Evolutionary conservation across 306 rosid genomes (phyloP).

Genomic region (Astragalus glycyphyllos): DNA sequence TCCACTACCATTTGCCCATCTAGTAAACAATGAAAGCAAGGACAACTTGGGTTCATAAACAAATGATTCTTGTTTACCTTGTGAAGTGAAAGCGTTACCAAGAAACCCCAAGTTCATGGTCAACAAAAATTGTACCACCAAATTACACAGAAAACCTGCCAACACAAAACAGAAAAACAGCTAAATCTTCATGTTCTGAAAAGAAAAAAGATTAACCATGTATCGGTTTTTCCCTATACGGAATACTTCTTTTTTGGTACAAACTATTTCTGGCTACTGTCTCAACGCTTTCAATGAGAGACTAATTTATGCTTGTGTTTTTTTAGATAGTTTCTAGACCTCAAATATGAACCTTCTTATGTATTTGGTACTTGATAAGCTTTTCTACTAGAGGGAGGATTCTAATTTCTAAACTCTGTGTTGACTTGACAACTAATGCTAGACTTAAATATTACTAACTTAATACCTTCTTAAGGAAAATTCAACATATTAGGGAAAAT

Average conservation of each 20-base stretch:
- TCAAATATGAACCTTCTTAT: too few species aligned
- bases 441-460: too few species aligned
- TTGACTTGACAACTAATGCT: too few species aligned
- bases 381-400: too few species aligned
- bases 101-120: constrained; percentile 65
- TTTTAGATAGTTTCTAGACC: too few species aligned
- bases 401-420: too few species aligned
- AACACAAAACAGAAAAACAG: constrained; percentile 30
- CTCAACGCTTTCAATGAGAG: too few species aligned
- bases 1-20: constrained; percentile 47
- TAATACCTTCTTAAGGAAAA: too few species aligned
- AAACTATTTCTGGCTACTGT: too few species aligned
- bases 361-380: too few species aligned
- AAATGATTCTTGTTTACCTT: constrained; percentile 42
- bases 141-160: constrained; percentile 43
- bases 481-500: too few species aligned
- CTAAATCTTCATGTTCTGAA: constrained; percentile 7
- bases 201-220: neutral
- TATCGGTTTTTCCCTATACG: neutral
- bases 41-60: constrained; percentile 51
- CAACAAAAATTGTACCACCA: constrained; percentile 29
- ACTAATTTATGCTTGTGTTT: too few species aligned
- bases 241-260: neutral
- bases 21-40: constrained; percentile 56
- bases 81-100: constrained; percentile 40